Base-by-base conservation (phyloP, 345 rosid species). In the Draba incana region DNA sequence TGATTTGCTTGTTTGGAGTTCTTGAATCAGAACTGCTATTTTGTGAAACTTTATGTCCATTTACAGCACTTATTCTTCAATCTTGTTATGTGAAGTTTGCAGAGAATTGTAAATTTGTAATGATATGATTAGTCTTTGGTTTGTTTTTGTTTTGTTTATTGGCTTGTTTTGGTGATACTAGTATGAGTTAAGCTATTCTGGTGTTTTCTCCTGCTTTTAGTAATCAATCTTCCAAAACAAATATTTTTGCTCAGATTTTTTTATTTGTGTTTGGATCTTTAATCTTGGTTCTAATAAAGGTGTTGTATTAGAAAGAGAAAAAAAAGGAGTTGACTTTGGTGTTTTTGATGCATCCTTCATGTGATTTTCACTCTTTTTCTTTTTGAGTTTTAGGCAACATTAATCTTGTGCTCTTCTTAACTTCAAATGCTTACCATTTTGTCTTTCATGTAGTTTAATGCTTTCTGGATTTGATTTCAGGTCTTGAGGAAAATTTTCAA, bases 181-280 rank as follows among this genome's bases (percentile, higher is more conserved):
- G 45, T 20, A 8, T 49, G 67, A 60, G 25, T 9, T 41, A 16
- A 33, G 1, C 25, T 41, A 12, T 68, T 59, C 2, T 59, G 38
- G 38, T 42, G 44, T 54, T 16, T 31, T 43, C 13, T 52, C 6
- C n/a, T 43, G 24, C 31, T 67, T 28, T 43, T n/a, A 66, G 0
- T 55, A 23, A 52, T 60, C 55, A 52, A 62, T 44, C 39, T 15
- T 15, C 23, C 39, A 3, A 43, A 6, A 52, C 48, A 35, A n/a
- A 30, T 31, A 1, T 8, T 44, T 45, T 37, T 35, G 37, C 15
- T 63, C 25, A 46, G 42, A 53, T 25, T 46, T 30, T 71, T 24
- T 64, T 51, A 61, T 70, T 66, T 51, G 62, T 53, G 47, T 51
- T 69, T 69, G 67, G 37, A 63, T 63, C 57, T 54, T 45, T 41